Base-by-base conservation (phyloP, 2,329 filamentous ascomycete genomes). In the Colletotrichum sp. region DNA sequence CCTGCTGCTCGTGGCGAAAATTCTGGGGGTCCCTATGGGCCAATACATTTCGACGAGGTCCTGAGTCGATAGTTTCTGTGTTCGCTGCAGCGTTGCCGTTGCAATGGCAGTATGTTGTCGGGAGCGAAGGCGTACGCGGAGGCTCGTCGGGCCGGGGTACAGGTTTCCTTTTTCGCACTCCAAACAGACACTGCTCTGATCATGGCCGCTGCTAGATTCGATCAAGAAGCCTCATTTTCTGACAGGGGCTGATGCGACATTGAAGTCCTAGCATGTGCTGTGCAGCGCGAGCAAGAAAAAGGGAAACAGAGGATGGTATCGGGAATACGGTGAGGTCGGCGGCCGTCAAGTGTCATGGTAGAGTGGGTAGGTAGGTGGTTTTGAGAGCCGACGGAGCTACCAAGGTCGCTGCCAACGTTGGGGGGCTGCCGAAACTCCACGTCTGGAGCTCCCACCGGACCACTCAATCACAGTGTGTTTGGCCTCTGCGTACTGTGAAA, bases 1-100 rank as follows among this genome's bases (percentile, higher is more conserved):
- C 80, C 89, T 90, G 85, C 91, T 94, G 86, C 89, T 94, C 79
- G 93, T 93, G 81, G 94, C 93, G 87, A 95, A 96, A 83, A 96
- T 92, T 83, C 93, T 92, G 81, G 95, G 94, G 82, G 94, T 94
- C 83, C 94, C 94, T 83, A 95, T 91, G 81, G 95, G 95, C 95
- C 95, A 97, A 89, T 97, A 97, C 95, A 97, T 97, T 88, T 86
- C 87, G 81, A 72, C 75, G 74, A 55, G 31, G 5, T 31, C 33
- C 43, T 63, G 12, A 36, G 33, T 43, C 43, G 18, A 27, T 29
- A n/a, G 9, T 29, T 29, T 29, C 43, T 29, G 18, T 15, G 21
- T 36, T 73, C n/a, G 64, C n/a, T 55, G 36, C 34, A 21, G 57
- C 33, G n/a, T 8, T 64, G 31, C 59, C 63, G 63, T 62, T 59